phyloP scores from a whole-genome alignment of 1,284 basidiomycete genomes.

The Cryptococcus sp. region DNA sequence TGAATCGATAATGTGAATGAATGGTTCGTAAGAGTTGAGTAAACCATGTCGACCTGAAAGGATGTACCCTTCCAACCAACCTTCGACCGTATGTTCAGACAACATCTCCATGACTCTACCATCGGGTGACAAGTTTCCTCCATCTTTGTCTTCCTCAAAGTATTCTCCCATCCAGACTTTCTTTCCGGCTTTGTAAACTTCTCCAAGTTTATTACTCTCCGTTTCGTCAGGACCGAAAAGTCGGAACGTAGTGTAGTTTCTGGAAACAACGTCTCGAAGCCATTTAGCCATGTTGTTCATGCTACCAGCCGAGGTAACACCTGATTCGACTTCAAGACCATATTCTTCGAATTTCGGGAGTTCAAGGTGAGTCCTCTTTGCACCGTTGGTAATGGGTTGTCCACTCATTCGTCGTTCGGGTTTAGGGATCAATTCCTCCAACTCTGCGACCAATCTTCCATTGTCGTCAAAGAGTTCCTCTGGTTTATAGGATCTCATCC shows the following conservation, averaged over 20 bases:
- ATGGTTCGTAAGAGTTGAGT: constrained; percentile 84
- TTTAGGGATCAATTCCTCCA: constrained; percentile 43
- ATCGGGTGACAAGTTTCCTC: constrained; percentile 26
- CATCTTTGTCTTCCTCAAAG: constrained; percentile 31
- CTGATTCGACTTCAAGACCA: constrained; percentile 47
- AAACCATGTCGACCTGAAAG: constrained; percentile 63
- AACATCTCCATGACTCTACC: constrained; percentile 81
- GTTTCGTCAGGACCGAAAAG: constrained; percentile 78
- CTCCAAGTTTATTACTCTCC: constrained; percentile 79
- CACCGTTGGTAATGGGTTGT: constrained; percentile 47
- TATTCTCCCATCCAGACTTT: constrained; percentile 32
- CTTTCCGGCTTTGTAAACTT: constrained; percentile 56
- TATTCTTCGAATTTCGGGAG: constrained; percentile 63
- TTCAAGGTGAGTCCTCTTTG: constrained; percentile 57
- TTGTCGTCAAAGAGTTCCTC: constrained; percentile 1
- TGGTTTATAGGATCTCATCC: neutral
- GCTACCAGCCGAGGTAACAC: constrained; percentile 18
- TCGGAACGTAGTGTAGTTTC: constrained; percentile 68
- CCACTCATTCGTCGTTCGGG: constrained; percentile 26
- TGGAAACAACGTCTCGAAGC: constrained; percentile 53
- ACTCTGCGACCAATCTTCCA: constrained; percentile 53
- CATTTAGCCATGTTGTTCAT: constrained; percentile 30
- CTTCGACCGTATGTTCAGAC: constrained; percentile 80
- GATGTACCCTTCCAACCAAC: constrained; percentile 78
- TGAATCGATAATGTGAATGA: constrained; percentile 52